Percentiles rank a stretch among this genome's conserved stretches.
Conservation (phyloP, 2,329 filamentous ascomycete genomes). For the Polytolypa hystricis region DNA sequence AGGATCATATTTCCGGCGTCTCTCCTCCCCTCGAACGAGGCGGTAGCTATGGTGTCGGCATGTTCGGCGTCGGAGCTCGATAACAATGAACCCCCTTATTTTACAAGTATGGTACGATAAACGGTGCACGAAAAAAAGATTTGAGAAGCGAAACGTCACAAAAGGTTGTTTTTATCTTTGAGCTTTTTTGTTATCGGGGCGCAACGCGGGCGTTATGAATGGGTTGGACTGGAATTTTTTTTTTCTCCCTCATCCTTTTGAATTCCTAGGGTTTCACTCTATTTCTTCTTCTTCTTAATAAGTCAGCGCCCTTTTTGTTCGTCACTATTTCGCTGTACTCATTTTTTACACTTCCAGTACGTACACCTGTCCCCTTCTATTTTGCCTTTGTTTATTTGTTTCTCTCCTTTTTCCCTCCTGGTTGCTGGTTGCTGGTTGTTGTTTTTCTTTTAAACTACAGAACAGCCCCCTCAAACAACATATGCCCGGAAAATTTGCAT, state of each 20-base stretch:
- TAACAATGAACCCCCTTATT: constrained; percentile 17
- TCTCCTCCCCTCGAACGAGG: constrained; percentile 30
- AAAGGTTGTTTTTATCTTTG: constrained; percentile 1
- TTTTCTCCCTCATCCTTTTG: constrained; percentile 10
- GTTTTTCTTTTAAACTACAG: constrained; percentile 29
- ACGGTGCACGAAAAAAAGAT: background rate
- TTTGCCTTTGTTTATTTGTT: constrained; percentile 4
- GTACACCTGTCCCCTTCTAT: constrained; percentile 7
- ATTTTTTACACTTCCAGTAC: constrained; percentile 14
- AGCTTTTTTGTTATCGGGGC: constrained; percentile 3
- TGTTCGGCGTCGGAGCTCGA: constrained; percentile 35
- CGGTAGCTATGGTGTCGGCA: constrained; percentile 33
- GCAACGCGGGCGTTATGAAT: constrained; percentile 6
- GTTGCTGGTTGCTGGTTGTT: constrained; percentile 18
- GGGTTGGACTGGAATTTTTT: constrained; percentile 7
- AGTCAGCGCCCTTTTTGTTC: constrained; percentile 2
- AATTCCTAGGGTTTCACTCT: constrained; percentile 7
- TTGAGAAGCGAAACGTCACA: constrained; percentile 5
- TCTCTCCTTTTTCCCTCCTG: constrained; percentile 12
- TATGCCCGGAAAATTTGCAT: constrained; percentile 30
- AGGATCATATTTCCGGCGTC: constrained; percentile 33
- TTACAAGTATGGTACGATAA: constrained; percentile 11
- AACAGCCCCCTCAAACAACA: too few species aligned
- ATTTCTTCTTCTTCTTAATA: constrained; percentile 12
- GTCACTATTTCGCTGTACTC: constrained; percentile 12